These are phyloP conservation scores for Cladosporium sphaerospermum DNA, from an alignment of 2,329 filamentous ascomycete species.

Conservation along the genomic window DNA sequence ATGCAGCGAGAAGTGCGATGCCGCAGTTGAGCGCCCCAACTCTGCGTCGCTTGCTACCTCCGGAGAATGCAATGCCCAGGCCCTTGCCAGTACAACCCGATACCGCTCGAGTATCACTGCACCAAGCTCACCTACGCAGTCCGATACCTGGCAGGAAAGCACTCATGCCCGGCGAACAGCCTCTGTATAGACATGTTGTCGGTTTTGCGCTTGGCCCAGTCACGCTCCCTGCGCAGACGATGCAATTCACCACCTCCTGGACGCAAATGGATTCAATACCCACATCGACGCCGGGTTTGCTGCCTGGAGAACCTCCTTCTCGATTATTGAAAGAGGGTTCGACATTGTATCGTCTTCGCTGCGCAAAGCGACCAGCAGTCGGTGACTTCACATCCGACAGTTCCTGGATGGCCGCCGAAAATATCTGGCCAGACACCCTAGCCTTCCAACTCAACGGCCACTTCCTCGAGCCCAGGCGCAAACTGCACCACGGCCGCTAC, in stretches of 20 bases:
- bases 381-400: constrained; percentile 35
- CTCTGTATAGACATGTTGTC: constrained; percentile 54
- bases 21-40: neutral
- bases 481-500: constrained; percentile 68
- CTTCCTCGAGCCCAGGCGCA: constrained; percentile 54
- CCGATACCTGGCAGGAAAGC: constrained; percentile 35
- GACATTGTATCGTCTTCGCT: constrained; percentile 62
- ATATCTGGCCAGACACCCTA: constrained; percentile 64
- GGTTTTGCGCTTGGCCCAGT: constrained; percentile 46
- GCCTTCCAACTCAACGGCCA: constrained; percentile 62
- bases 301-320: neutral
- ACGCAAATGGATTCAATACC: constrained; percentile 1
- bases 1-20: too few species aligned
- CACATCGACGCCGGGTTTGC: neutral
- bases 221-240: constrained; percentile 18
- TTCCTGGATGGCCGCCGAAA: constrained; percentile 59
- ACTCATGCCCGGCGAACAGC: neutral
- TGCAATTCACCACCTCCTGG: neutral
- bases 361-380: constrained; percentile 43
- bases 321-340: constrained; percentile 46
- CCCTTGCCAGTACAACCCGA: constrained; percentile 38
- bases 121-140: constrained; percentile 53
- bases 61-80: constrained; percentile 18
- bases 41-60: constrained; percentile 16
- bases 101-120: constrained; percentile 46